Evolutionary conservation across 1,284 basidiomycete genomes (phyloP), one percentile per base, ranked within the genome.

Genomic region (Exsudoporus floridanus): DNA sequence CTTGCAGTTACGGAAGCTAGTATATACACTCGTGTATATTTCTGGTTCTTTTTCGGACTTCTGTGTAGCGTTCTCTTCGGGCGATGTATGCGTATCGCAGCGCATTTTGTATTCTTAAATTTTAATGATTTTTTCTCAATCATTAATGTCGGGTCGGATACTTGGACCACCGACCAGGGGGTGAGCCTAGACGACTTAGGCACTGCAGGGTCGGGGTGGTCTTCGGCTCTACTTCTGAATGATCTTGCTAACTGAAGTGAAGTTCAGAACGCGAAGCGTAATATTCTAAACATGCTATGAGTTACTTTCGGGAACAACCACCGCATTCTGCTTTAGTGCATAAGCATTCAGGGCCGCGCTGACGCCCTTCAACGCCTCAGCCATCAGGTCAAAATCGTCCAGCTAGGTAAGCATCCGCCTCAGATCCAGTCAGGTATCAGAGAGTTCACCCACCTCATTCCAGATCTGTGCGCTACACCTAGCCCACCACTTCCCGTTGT

Each of bases 41-140:
- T 6, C 33, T 34, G 49, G 50, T 55, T 44, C 48, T 25, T 57
- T 57, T 53, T 53, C 55, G 53, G 31, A 57, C 50, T 30, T 7
- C 36, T 44, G 4, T 56, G 54, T 38, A 39, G 49, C 34, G 2
- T 30, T n/a, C 40, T 42, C 19, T 31, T 14, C 8, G 25, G 30
- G 35, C 40, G 49, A 57, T 38, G 38, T 57, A 30, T 43, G 33
- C 42, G 37, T 21, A n/a, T 34, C 9, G 33, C 14, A n/a, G n/a
- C 28, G 12, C 31, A n/a, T 33, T 56, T 35, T 28, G 34, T 16
- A 31, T 40, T 36, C 12, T 31, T 13, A 30, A 23, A 3, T 23
- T 23, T 23, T 18, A 2, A 48, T 33, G 12, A 19, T 18, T 25
- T 33, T 19, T 21, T 46, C 6, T 6, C 30, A 27, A 23, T 48